phyloP scores from a whole-genome alignment of 257 asterid genomes.

The Solanum dulcamara region DNA sequence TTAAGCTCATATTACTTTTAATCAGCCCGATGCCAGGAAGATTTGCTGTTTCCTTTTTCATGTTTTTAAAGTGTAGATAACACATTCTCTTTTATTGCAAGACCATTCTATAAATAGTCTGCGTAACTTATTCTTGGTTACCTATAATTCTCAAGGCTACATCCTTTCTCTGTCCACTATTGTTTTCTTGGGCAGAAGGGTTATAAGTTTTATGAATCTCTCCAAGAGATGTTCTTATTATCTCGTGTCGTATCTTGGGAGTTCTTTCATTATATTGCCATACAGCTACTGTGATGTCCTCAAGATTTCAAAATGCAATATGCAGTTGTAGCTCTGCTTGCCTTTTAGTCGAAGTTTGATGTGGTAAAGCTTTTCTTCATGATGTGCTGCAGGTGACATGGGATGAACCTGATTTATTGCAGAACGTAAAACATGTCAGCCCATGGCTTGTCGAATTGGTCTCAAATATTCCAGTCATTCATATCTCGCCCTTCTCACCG shows the following conservation, averaged over 20 bases:
- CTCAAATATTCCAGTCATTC: constrained; percentile 60
- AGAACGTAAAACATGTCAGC: constrained; percentile 80
- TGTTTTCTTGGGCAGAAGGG: neutral
- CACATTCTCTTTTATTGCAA: neutral
- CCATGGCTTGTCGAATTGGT: constrained; percentile 93
- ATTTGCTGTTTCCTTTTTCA: neutral
- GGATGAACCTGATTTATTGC: constrained; percentile 89
- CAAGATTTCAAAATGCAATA: neutral
- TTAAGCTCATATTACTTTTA: neutral
- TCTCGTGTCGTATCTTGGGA: neutral
- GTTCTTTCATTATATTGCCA: neutral
- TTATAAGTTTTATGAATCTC: neutral
- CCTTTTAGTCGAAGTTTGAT: neutral
- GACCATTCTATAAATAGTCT: neutral
- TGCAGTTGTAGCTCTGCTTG: neutral
- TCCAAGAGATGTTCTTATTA: neutral
- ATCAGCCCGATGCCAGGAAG: neutral
- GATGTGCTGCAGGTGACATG: constrained; percentile 56
- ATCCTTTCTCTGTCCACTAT: neutral
- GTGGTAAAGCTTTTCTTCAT: neutral
- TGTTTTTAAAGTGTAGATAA: neutral
- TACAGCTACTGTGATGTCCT: neutral
- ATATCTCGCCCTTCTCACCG: constrained; percentile 66
- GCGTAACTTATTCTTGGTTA: neutral
- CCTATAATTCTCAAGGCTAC: neutral